Evolutionary conservation across 192 early-diverging fungal genomes (phyloP), one percentile per base, ranked within the genome.

Genomic region (Coemansia sp.): DNA sequence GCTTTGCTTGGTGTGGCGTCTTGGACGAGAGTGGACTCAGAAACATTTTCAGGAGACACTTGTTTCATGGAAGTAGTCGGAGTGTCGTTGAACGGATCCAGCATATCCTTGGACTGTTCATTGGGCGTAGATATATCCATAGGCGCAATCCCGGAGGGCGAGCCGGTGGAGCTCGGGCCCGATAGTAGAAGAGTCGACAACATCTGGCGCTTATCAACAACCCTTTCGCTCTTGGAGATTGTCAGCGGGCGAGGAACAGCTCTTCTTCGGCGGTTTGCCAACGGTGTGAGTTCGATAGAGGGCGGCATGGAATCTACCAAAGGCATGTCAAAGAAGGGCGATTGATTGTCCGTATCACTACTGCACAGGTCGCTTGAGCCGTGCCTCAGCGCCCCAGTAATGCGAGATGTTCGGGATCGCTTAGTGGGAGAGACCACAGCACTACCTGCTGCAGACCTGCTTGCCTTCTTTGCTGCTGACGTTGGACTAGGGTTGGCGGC

Each of bases 151-250:
- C 35, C 57, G 9, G 57, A 59, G 6, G 57, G 57, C 5, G 57
- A 59, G 18, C 63, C 53, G 35, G 57, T 49, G 15, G 33, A 18
- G 10, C 24, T 64, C 3, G 68, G 63, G 18, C 45, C 58, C 18
- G 56, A 59, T 59, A 59, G 16, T 34, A 59, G 20, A 21, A 83
- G 46, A 26, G 75, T 71, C 16, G 80, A 83, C 7, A 83, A 60
- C 41, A 83, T 52, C 43, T 65, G 58, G 6, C 75, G 71, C 68
- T 74, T 77, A 51, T 83, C 80, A 55, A 77, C 56, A 5, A 44
- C 39, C 62, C 53, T 64, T 41, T 73, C 80, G 45, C 71, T 74
- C 45, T 70, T 70, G 43, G 71, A 73, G 12, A 70, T 39, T 3
- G 62, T n/a, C 62, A 77, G 49, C 23, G 75, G 66, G 2, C 67